Conservation (phyloP, 2,329 filamentous ascomycete species). For the Lithohypha guttulata region DNA sequence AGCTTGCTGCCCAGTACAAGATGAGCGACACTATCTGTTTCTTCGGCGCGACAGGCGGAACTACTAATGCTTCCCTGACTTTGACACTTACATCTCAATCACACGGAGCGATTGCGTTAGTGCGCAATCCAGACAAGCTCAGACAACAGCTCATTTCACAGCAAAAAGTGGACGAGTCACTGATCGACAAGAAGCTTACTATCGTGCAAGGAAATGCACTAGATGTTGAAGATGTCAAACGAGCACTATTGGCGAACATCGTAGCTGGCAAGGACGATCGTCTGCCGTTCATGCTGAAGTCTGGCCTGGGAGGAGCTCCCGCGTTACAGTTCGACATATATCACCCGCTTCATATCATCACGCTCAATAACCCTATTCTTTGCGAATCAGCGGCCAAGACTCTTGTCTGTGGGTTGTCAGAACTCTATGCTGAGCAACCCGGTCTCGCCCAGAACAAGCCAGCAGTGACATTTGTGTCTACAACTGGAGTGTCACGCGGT, state of each 20-base stretch:
- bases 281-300: slow-evolving; percentile 34
- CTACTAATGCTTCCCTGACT: slow-evolving; percentile 34
- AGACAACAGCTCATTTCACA: slow-evolving; percentile 28
- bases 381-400: slow-evolving; percentile 26
- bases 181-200: slow-evolving; percentile 32
- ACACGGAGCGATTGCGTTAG: slow-evolving; percentile 36
- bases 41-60: slow-evolving; percentile 44
- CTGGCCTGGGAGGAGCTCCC: slow-evolving; percentile 34
- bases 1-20: too few relatives aligned
- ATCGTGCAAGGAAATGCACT: slow-evolving; percentile 40
- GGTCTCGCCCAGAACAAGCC: slow-evolving; percentile 14
- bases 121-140: slow-evolving; percentile 41
- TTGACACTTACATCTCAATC: slow-evolving; percentile 35
- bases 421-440: slow-evolving; percentile 17
- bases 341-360: slow-evolving; percentile 22
- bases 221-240: slow-evolving; percentile 32
- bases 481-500: slow-evolving; percentile 25
- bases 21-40: slow-evolving; percentile 34
- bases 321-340: slow-evolving; percentile 20
- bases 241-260: slow-evolving; percentile 26
- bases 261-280: slow-evolving; percentile 8
- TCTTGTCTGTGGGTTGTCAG: slow-evolving; percentile 22
- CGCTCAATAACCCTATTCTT: slow-evolving; percentile 27
- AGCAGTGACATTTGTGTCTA: slow-evolving; percentile 25
- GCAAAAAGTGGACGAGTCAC: slow-evolving; percentile 30